phyloP scores from a whole-genome alignment of 1,284 basidiomycete genomes.

The Pisolithus thermaeus region DNA sequence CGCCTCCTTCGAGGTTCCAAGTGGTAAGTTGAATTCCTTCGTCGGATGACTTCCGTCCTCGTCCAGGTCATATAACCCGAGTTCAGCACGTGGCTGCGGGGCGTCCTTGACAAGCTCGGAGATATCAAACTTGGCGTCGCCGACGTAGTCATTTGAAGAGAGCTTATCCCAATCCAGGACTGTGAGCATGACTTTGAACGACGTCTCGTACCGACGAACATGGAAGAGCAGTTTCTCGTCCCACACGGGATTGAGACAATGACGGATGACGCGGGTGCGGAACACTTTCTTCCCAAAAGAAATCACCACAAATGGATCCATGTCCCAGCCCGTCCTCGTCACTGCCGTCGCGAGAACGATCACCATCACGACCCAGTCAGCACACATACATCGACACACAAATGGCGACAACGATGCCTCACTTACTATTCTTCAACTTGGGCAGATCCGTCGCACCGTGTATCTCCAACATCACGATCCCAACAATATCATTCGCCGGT shows the following conservation, averaged over 20 bases:
- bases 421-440: slow-evolving; percentile 79
- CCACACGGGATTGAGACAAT: slow-evolving; percentile 88
- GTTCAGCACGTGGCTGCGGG: slow-evolving; percentile 60
- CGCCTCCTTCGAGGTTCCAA: slow-evolving; percentile 50
- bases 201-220: slow-evolving; percentile 81
- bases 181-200: slow-evolving; percentile 73
- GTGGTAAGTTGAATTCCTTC: slow-evolving; percentile 59
- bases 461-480: slow-evolving; percentile 86
- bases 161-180: slow-evolving; percentile 96
- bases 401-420: slow-evolving; percentile 1
- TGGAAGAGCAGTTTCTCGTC: slow-evolving; percentile 97
- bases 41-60: slow-evolving; percentile 45
- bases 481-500: slow-evolving; percentile 74
- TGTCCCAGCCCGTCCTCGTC: slow-evolving; percentile 86
- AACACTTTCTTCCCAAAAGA: slow-evolving; percentile 98
- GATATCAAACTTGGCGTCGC: slow-evolving; percentile 69
- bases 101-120: slow-evolving; percentile 67
- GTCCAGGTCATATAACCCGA: slow-evolving; percentile 60
- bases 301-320: slow-evolving; percentile 96
- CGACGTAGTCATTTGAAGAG: slow-evolving; percentile 83
- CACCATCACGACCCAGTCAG: no score
- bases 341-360: slow-evolving; percentile 36
- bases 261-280: slow-evolving; percentile 84
- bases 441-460: slow-evolving; percentile 78
- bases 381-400: slow-evolving; percentile 2